Conservation (phyloP, 2,329 filamentous ascomycete genomes). For the Pyrenophora seminiperda region DNA sequence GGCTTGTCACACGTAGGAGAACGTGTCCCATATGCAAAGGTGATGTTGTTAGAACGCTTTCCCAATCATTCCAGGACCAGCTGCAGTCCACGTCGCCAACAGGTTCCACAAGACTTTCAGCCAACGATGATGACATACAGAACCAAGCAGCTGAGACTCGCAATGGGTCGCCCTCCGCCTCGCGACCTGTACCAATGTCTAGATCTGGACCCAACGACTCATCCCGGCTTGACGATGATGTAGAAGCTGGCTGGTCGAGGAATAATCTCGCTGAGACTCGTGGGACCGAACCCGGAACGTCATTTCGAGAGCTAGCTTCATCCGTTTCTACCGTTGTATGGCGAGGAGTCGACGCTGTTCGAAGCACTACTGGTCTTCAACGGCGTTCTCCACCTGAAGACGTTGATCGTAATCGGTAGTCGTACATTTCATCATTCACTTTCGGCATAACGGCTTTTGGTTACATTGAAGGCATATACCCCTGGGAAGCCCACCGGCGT, state of each 20-base stretch:
- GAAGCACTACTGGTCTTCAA: constrained; percentile 37
- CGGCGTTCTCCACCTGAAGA: constrained; percentile 38
- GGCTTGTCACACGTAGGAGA: constrained; percentile 90
- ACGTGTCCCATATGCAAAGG: constrained; percentile 99
- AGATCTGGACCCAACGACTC: constrained; percentile 16
- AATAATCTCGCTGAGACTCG: constrained; percentile 41
- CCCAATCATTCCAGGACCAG: constrained; percentile 41
- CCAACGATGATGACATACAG: constrained; percentile 53
- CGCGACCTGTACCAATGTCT: constrained; percentile 52
- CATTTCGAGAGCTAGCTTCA: constrained; percentile 38
- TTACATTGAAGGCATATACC: constrained; percentile 27
- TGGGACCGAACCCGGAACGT: constrained; percentile 26
- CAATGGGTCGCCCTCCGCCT: constrained; percentile 57
- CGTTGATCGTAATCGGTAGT: constrained; percentile 43
- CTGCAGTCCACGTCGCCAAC: constrained; percentile 29
- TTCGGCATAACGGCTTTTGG: constrained; percentile 14
- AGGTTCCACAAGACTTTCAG: constrained; percentile 24
- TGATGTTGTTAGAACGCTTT: constrained; percentile 73
- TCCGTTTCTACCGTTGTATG: constrained; percentile 45
- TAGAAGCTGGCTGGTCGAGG: constrained; percentile 44
- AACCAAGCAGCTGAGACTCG: constrained; percentile 51
- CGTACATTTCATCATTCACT: constrained; percentile 1
- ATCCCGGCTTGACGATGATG: constrained; percentile 26
- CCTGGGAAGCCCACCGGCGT: constrained; percentile 18
- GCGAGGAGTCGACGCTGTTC: constrained; percentile 43